Evolutionary conservation across 208 protist species (phyloP).

Genomic region (Trichomonas tenax): DNA sequence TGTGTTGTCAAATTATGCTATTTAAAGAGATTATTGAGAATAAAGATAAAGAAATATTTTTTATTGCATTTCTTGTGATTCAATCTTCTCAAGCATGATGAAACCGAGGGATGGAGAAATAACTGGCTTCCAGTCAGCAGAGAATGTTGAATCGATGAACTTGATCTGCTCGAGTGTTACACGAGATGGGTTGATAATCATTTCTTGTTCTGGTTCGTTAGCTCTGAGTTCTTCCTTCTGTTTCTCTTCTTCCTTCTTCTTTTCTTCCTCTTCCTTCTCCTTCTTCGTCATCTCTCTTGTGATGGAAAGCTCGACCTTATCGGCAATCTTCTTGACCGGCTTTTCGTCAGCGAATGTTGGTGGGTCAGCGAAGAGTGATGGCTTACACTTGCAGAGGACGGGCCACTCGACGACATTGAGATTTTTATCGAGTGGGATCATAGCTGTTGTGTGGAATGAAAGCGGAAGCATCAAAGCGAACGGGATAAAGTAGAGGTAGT

Average conservation of each 20-base stretch:
- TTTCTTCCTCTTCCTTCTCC: not conserved
- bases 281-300: not conserved
- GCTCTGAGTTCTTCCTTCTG: not conserved
- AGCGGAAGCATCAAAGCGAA: not conserved
- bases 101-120: not conserved
- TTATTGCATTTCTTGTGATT: not conserved
- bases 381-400: not conserved
- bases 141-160: not conserved
- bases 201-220: not conserved
- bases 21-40: no score
- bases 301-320: not conserved
- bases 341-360: not conserved
- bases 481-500: conserved; percentile 3
- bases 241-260: not conserved
- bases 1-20: no score
- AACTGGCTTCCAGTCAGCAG: not conserved
- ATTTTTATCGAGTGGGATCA: not conserved
- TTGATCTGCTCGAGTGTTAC: not conserved
- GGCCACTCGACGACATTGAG: not conserved
- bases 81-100: not conserved
- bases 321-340: not conserved
- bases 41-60: not conserved
- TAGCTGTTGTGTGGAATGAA: not conserved
- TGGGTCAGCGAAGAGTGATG: not conserved
- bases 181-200: not conserved